Evolutionary conservation across 2,329 filamentous ascomycete species (phyloP).

Genomic region (Plenodomus tracheiphilus): DNA sequence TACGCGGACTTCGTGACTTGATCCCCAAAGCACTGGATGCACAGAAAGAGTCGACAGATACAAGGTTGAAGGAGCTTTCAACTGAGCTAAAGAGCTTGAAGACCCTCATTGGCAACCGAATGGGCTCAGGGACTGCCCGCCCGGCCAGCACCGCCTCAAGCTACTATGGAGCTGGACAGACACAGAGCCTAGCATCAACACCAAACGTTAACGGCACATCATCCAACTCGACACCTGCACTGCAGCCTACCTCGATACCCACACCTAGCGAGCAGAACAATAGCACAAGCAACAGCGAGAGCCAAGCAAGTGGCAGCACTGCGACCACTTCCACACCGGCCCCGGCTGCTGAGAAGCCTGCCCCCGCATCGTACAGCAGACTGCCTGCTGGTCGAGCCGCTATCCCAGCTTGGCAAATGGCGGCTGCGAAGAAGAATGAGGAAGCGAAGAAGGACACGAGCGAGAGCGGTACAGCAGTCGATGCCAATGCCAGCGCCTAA

Average conservation of each 20-base stretch:
- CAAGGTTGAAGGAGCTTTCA: constrained; percentile 79
- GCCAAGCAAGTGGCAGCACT: constrained; percentile 23
- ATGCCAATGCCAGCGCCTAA: constrained; percentile 36
- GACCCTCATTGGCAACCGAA: constrained; percentile 72
- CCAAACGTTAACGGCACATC: constrained; percentile 33
- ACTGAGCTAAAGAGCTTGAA: constrained; percentile 90
- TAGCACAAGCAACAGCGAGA: constrained; percentile 16
- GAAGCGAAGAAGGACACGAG: constrained; percentile 49
- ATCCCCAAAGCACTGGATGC: constrained; percentile 88
- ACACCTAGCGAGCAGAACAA: constrained; percentile 27
- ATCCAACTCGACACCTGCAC: constrained; percentile 19
- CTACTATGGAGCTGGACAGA: constrained; percentile 30
- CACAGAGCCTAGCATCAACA: constrained; percentile 22
- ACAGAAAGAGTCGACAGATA: constrained; percentile 83
- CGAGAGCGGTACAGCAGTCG: constrained; percentile 42
- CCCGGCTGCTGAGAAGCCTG: constrained; percentile 34
- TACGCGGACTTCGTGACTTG: constrained; percentile 77
- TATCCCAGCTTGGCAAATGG: constrained; percentile 60
- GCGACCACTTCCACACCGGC: constrained; percentile 19
- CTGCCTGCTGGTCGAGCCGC: constrained; percentile 45
- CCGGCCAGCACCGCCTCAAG: constrained; percentile 24
- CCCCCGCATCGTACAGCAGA: constrained; percentile 36
- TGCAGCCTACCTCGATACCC: constrained; percentile 16
- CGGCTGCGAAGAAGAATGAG: constrained; percentile 53
- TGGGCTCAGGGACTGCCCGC: constrained; percentile 44